Evolutionary conservation across 1,139 yeast species (phyloP), one percentile per base, ranked within the genome.

Genomic region (Candida glucosophila): DNA sequence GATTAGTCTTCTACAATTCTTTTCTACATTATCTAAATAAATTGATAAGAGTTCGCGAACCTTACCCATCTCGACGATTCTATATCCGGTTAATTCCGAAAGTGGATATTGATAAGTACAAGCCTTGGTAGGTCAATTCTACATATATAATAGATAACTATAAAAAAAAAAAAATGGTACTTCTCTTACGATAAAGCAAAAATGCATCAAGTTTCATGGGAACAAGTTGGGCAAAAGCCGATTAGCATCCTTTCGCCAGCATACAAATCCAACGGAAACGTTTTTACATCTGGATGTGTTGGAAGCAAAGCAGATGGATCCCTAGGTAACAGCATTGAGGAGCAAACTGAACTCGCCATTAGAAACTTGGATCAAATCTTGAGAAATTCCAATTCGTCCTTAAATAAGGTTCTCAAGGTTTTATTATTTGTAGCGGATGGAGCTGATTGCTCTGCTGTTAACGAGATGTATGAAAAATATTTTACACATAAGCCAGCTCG

Each of bases 401-500:
- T 67, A 19, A 69, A 64, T 33, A 57, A 59, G 33, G 73, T 62
- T 7, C 43, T 73, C 44, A 73, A 73, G 49, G 75, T 70, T 5
- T 47, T 67, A 34, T 55, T 70, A 37, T 70, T 70, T 46, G 57
- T 73, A 28, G 52, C 61, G 20, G 61, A 68, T 39, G 57, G 62
- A 26, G 52, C 51, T 23, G 63, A 68, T 43, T 58, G 66, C 19
- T 47, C 59, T 13, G 50, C 45, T 17, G 59, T 73, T 41, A 72
- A 70, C 44, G 47, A 55, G 28, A 58, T 71, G 20, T 72, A 72
- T 43, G 59, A 54, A 13, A 51, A 59, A 36, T 54, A 62, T 43
- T 67, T 72, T 44, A 49, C 56, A 3, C 57, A 58, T 27, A 58
- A 58, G 41, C 79, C 79, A 9, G 70, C 73, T 15, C 57, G 79